phyloP scores from a whole-genome alignment of 805 yeast species.

The Candida tallmaniae region DNA sequence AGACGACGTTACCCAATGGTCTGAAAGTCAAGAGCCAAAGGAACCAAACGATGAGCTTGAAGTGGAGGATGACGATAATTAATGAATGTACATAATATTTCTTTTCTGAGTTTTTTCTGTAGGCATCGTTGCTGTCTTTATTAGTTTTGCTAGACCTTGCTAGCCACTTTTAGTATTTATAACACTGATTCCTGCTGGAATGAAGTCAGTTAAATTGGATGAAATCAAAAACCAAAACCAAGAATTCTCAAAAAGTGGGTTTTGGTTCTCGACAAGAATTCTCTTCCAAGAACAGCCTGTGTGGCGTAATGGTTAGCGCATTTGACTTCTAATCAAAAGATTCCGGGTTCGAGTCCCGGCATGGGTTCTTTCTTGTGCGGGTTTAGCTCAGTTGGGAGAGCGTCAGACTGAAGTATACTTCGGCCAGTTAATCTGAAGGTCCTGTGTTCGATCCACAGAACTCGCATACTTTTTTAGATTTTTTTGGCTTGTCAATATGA shows the following conservation, averaged over 20 bases:
- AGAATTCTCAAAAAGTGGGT: too few relatives aligned
- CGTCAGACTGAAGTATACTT: conserved; percentile 28
- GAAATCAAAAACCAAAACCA: too few relatives aligned
- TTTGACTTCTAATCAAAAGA: conserved; percentile 13
- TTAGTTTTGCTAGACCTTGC: too few relatives aligned
- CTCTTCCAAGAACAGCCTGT: conserved; percentile 8
- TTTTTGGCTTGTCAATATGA: too few relatives aligned
- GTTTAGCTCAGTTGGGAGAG: conserved; percentile 36
- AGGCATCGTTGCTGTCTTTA: too few relatives aligned
- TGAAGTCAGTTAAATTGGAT: too few relatives aligned
- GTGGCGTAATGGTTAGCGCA: conserved; percentile 13
- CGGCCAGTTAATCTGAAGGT: conserved; percentile 54
- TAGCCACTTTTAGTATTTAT: too few relatives aligned
- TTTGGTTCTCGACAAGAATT: too few relatives aligned
- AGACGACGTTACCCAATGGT: conserved; percentile 98
- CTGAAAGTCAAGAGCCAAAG: conserved; percentile 93
- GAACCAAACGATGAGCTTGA: conserved; percentile 81
- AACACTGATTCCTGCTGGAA: too few relatives aligned
- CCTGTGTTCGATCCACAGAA: conserved; percentile 81
- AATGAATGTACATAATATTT: conserved; percentile 1
- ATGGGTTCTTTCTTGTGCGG: conserved; percentile 17
- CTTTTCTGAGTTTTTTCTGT: too few relatives aligned
- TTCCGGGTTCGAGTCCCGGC: conserved; percentile 13
- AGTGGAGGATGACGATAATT: conserved; percentile 45
- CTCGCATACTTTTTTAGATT: conserved; percentile 36